Percentiles rank a stretch among this genome's conserved stretches.
phyloP scores from a whole-genome alignment of 73 alveolate species.

The Uronychia setigera region DNA sequence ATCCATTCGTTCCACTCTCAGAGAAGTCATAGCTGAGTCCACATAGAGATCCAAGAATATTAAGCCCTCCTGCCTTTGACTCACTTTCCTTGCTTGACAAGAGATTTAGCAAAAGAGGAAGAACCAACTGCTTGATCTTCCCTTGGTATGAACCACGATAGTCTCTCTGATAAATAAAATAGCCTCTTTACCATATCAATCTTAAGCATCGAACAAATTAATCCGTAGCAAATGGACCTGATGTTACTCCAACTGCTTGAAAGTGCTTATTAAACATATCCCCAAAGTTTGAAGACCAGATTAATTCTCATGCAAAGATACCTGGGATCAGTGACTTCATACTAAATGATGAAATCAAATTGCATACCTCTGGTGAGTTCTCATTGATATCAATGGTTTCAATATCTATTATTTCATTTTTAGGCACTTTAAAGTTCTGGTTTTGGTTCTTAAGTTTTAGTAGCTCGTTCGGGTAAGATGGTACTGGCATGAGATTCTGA shows the following conservation, averaged over 20 bases:
- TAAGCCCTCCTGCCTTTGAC: constrained; percentile 75
- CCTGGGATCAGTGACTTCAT: constrained; percentile 43
- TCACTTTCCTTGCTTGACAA: constrained; percentile 71
- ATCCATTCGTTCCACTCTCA: background rate
- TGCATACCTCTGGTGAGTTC: constrained; percentile 34
- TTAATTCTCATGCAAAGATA: constrained; percentile 57
- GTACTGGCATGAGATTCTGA: constrained; percentile 66
- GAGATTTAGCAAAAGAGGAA: constrained; percentile 52
- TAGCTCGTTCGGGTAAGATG: constrained; percentile 52
- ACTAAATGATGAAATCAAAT: constrained; percentile 25
- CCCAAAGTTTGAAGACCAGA: constrained; percentile 73
- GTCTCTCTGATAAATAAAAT: too few species aligned
- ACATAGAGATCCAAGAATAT: constrained; percentile 73
- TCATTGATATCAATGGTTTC: constrained; percentile 41
- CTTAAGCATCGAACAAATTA: constrained; percentile 72
- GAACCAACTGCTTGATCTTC: constrained; percentile 40
- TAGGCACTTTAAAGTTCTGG: background rate
- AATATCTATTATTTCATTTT: constrained; percentile 20
- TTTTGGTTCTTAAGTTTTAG: constrained; percentile 4
- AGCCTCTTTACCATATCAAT: too few species aligned
- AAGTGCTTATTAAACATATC: constrained; percentile 51
- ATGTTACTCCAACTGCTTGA: constrained; percentile 76
- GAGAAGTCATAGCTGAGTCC: constrained; percentile 70
- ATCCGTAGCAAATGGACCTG: constrained; percentile 72
- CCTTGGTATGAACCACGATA: constrained; percentile 3